These are phyloP conservation scores for Brassica carinata DNA, from an alignment of 345 rosid genomes.

Conservation along the genomic window DNA sequence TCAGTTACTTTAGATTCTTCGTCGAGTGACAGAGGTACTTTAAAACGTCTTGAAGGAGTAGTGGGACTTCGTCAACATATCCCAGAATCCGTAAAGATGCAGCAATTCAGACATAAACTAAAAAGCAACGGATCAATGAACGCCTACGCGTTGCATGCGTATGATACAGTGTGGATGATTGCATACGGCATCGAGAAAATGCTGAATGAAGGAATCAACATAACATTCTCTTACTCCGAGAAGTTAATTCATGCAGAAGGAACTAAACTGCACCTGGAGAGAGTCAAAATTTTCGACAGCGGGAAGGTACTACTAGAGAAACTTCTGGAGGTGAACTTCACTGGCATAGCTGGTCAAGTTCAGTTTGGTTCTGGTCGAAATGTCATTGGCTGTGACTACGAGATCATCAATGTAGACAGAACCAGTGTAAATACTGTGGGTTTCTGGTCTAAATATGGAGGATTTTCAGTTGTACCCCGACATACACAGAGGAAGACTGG, in stretches of 20 bases:
- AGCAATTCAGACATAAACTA: slow-evolving; percentile 55
- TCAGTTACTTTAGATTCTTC: slow-evolving; percentile 71
- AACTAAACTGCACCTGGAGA: slow-evolving; percentile 45
- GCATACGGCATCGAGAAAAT: slow-evolving; percentile 63
- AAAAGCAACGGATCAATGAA: slow-evolving; percentile 54
- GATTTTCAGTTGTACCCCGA: slow-evolving; percentile 57
- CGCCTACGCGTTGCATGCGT: slow-evolving; percentile 72
- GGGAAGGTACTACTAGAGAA: slow-evolving; percentile 51
- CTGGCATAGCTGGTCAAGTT: slow-evolving; percentile 72
- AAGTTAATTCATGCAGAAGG: slow-evolving; percentile 37
- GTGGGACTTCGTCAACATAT: slow-evolving; percentile 70
- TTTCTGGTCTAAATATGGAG: slow-evolving; percentile 60
- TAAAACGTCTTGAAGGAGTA: slow-evolving; percentile 57
- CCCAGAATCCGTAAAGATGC: slow-evolving; percentile 58
- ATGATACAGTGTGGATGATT: slow-evolving; percentile 83
- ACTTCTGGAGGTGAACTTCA: slow-evolving; percentile 64
- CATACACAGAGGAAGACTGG: slow-evolving; percentile 26
- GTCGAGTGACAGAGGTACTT: slow-evolving; percentile 34
- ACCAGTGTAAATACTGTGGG: slow-evolving; percentile 57
- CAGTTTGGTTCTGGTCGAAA: slow-evolving; percentile 56
- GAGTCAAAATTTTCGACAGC: slow-evolving; percentile 60
- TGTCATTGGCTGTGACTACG: slow-evolving; percentile 55
- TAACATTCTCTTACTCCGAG: slow-evolving; percentile 57
- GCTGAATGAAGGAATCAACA: slow-evolving; percentile 49
- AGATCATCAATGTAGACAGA: slow-evolving; percentile 65